These are phyloP conservation scores for Erodium maritimum DNA, from an alignment of 345 rosid genomes.

Conservation along the genomic window DNA sequence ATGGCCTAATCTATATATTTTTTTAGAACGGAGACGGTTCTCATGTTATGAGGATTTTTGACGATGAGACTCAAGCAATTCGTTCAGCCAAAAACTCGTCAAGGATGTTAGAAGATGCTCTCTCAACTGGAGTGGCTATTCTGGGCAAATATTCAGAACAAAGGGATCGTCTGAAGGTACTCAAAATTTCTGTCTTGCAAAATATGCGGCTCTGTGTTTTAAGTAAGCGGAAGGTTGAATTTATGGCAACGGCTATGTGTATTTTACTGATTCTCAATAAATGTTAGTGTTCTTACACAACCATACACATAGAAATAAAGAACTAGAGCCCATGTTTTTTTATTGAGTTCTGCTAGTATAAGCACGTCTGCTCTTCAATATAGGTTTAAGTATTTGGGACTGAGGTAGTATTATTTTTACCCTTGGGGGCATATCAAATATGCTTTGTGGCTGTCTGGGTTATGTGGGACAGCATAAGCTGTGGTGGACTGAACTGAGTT, in stretches of 20 bases:
- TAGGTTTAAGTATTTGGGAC: no score
- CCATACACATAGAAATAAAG: no score
- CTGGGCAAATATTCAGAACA: constrained; percentile 82
- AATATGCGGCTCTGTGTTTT: not conserved
- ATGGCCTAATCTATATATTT: not conserved
- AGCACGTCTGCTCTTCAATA: no score
- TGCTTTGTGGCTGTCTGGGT: no score
- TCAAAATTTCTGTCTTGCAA: not conserved
- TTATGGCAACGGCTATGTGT: not conserved
- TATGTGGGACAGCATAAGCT: no score
- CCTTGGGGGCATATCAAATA: no score
- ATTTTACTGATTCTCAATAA: not conserved
- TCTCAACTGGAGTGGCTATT: constrained; percentile 65
- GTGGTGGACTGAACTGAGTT: no score
- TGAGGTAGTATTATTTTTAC: no score
- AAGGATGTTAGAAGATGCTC: constrained; percentile 74
- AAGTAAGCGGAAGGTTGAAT: not conserved
- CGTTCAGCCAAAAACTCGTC: constrained; percentile 71
- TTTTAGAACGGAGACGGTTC: constrained; percentile 66
- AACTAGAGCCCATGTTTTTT: no score
- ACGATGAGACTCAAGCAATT: constrained; percentile 90
- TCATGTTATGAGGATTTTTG: constrained; percentile 73
- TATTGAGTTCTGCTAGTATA: no score
- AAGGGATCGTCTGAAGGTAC: constrained; percentile 85
- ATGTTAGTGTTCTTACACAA: no score